Base-by-base conservation (phyloP, 1,284 basidiomycete species). In the Amylostereum areolatum region DNA sequence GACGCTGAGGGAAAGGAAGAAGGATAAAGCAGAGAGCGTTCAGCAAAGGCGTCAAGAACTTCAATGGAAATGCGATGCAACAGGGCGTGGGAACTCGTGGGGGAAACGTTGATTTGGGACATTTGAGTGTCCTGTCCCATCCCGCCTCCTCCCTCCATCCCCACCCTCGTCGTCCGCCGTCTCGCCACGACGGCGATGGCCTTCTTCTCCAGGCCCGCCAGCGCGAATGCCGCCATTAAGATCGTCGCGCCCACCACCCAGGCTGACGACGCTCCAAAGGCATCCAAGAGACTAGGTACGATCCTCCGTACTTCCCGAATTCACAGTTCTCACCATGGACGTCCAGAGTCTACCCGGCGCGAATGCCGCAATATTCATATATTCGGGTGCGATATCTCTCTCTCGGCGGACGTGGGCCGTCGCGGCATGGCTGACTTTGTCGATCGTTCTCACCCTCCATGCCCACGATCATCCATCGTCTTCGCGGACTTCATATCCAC, bases 341-440 rank as follows among this genome's bases (percentile, higher is more conserved):
- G 43, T 40, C 47, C 59, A 85, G 85, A 87, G 66, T 72, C 78
- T 47, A 74, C 80, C 29, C 85, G 87, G 63, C 78, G 86, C 44
- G 84, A 92, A 62, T 94, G 91, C 69, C 81, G 86, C 63, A 93
- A 93, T 73, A 83, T 92, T 49, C 72, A 89, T 65, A 92, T 94
- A 57, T 88, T 92, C 62, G 91, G 91, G 90, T 91, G 63, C 55
- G 76, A 64, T 0, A 32, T 2, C 12, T 37, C 24, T 9, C 30
- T 29, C 34, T 5, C 31, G 4, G n/a, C 32, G 34, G 5, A 28
- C 5, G 25, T 5, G 6, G 18, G 41, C 25, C 6, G n/a, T 25
- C 5, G 6, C 6, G 27, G 25, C 6, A 35, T 8, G 33, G 33
- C 33, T n/a, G n/a, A n/a, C n/a, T n/a, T n/a, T n/a, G n/a, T n/a